phyloP scores from a whole-genome alignment of 805 yeast genomes.

The Ogataea naganishii region DNA sequence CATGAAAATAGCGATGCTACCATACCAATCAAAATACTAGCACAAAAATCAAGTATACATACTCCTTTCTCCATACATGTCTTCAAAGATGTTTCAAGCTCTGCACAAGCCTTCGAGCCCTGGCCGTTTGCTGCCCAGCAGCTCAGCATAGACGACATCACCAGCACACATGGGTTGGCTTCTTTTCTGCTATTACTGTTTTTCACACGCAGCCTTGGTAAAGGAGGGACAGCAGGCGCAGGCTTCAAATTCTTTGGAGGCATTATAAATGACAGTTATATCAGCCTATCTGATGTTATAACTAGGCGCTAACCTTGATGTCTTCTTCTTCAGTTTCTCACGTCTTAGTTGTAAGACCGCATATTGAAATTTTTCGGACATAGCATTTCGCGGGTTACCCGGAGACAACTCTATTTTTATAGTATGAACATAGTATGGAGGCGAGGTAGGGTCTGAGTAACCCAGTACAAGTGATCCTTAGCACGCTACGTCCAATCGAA shows the following conservation, averaged over 20 bases:
- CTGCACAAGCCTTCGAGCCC: slow-evolving; percentile 58
- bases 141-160: slow-evolving; percentile 78
- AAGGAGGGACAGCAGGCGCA: slow-evolving; percentile 46
- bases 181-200: slow-evolving; percentile 49
- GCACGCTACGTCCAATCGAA: no score
- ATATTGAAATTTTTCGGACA: no score
- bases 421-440: no score
- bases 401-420: no score
- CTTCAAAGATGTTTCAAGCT: slow-evolving; percentile 62
- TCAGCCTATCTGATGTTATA: no score
- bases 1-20: no score
- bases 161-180: slow-evolving; percentile 66
- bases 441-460: no score
- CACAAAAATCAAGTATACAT: slow-evolving; percentile 1
- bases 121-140: slow-evolving; percentile 97
- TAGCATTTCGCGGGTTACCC: no score
- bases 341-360: no score
- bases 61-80: slow-evolving; percentile 51
- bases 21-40: no score
- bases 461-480: no score
- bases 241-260: slow-evolving; percentile 13
- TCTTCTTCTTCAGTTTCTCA: slow-evolving; percentile 2
- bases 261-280: slow-evolving; percentile 7
- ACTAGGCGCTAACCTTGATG: no score
- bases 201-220: slow-evolving; percentile 65